phyloP scores from a whole-genome alignment of 2,329 filamentous ascomycete genomes.

The Coniella lustricola region DNA sequence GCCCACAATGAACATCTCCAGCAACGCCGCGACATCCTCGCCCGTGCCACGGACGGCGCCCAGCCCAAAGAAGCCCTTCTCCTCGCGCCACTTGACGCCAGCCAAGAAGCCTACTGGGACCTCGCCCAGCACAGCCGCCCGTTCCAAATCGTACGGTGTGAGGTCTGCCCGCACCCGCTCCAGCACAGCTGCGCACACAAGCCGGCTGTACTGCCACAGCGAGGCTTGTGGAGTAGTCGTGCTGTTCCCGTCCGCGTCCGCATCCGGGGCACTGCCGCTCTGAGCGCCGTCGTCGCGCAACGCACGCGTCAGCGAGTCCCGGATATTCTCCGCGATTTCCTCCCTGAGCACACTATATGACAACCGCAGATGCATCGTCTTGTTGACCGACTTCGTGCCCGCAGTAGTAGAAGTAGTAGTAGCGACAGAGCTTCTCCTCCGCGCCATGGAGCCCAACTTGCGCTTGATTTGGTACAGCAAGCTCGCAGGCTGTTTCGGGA shows the following conservation, averaged over 20 bases:
- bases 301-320: conserved; percentile 33
- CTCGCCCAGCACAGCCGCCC: conserved; percentile 45
- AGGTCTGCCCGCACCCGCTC: conserved; percentile 37
- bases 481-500: conserved; percentile 73
- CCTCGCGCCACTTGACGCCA: conserved; percentile 35
- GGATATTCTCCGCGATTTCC: conserved; percentile 53
- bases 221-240: too few species aligned
- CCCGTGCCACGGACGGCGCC: conserved; percentile 30
- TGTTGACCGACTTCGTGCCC: too few species aligned
- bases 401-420: too few species aligned
- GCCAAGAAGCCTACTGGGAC: conserved; percentile 43
- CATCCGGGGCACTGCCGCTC: conserved; percentile 19
- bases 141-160: conserved; percentile 47
- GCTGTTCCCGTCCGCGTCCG: too few species aligned
- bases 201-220: conserved; percentile 39
- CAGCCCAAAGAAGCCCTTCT: conserved; percentile 42
- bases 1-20: conserved; percentile 29
- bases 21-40: conserved; percentile 20
- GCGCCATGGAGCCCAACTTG: conserved; percentile 31
- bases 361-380: conserved; percentile 60
- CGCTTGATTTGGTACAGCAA: conserved; percentile 71
- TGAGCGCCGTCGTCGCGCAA: conserved; percentile 20
- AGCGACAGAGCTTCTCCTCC: too few species aligned
- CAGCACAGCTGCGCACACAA: conserved; percentile 38
- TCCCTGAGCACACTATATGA: conserved; percentile 72